phyloP scores from a whole-genome alignment of 495 filamentous ascomycete genomes.

The Filosporella fistucella region DNA sequence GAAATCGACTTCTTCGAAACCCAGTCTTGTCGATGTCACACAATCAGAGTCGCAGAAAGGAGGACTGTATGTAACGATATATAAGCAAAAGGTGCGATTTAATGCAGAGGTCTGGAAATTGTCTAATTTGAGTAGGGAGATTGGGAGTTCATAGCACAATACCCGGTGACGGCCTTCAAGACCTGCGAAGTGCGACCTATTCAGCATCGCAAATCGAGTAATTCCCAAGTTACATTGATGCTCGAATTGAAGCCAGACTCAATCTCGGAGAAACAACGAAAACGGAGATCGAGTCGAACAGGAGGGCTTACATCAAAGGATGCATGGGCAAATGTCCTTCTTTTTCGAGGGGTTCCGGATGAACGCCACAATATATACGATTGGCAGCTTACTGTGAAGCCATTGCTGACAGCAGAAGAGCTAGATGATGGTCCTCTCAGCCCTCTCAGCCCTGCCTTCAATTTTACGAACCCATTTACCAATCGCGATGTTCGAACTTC shows the following conservation, averaged over 20 bases:
- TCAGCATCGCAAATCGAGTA: conserved; percentile 49
- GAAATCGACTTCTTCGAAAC: conserved; percentile 18
- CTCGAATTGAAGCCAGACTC: conserved; percentile 47
- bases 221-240: conserved; percentile 42
- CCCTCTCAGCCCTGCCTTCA: conserved; percentile 13
- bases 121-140: conserved; percentile 38
- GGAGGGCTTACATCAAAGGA: conserved; percentile 33
- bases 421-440: conserved; percentile 8
- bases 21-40: conserved; percentile 17
- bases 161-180: conserved; percentile 41
- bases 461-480: conserved; percentile 25
- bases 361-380: conserved; percentile 22
- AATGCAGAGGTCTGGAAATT: not conserved
- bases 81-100: conserved; percentile 45
- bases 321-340: conserved; percentile 18
- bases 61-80: conserved; percentile 45
- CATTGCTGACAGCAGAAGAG: conserved; percentile 10
- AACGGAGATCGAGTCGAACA: conserved; percentile 51
- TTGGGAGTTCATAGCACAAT: conserved; percentile 42
- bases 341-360: conserved; percentile 20
- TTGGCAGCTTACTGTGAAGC: conserved; percentile 20
- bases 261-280: conserved; percentile 44
- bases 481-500: conserved; percentile 5
- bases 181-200: conserved; percentile 47
- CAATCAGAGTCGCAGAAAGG: conserved; percentile 22